A percentile compares a stretch with the other conserved stretches of the same genome.
phyloP scores from a whole-genome alignment of 371 early-diverging fungal genomes.

The Rhizopus sp. region DNA sequence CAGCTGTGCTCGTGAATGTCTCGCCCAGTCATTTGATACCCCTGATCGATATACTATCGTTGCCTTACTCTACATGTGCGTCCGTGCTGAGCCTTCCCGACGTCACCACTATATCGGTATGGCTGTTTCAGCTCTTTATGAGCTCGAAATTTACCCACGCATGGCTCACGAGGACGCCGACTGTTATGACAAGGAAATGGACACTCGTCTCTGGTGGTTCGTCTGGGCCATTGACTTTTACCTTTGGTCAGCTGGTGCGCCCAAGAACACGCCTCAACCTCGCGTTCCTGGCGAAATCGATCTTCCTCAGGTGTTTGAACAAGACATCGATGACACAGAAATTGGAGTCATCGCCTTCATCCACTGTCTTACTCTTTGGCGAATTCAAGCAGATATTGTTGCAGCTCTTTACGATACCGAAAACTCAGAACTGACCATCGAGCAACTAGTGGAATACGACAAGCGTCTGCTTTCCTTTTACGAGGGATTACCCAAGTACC shows the following conservation, averaged over 20 bases:
- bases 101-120: conserved; percentile 47
- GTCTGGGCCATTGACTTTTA: conserved; percentile 50
- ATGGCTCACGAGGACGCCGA: conserved; percentile 40
- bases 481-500: conserved; percentile 35
- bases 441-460: conserved; percentile 42
- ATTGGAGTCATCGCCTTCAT: conserved; percentile 30
- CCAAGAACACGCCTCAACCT: conserved; percentile 40
- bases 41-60: conserved; percentile 44
- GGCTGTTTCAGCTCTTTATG: conserved; percentile 46
- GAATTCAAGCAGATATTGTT: conserved; percentile 44
- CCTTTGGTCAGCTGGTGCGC: conserved; percentile 39
- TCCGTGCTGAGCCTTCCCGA: conserved; percentile 31
- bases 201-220: conserved; percentile 56
- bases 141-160: conserved; percentile 50
- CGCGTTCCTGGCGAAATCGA: conserved; percentile 31
- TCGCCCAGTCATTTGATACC: conserved; percentile 45
- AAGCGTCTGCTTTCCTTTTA: conserved; percentile 30
- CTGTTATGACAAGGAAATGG: conserved; percentile 46
- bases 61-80: conserved; percentile 32
- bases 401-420: conserved; percentile 37
- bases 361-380: conserved; percentile 40
- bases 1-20: conserved; percentile 39
- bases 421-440: conserved; percentile 47
- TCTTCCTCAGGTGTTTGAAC: conserved; percentile 39
- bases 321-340: conserved; percentile 48